Evolutionary conservation across 1,139 yeast genomes (phyloP).

Genomic region (Taphrina pruni): DNA sequence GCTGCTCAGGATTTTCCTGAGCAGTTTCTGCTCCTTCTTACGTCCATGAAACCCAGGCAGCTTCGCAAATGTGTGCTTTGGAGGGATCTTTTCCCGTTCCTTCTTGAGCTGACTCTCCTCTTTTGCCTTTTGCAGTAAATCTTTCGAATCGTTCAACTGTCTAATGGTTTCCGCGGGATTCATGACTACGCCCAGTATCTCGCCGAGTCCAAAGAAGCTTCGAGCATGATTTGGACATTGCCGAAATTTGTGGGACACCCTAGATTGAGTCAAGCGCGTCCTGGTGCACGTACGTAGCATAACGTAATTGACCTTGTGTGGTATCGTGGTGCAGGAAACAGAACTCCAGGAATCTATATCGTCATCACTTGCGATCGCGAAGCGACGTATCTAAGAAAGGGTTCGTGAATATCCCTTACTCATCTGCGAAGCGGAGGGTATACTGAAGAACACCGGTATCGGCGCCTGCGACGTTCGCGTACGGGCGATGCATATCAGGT

Average conservation of each 20-base stretch:
- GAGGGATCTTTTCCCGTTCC: conserved; percentile 26
- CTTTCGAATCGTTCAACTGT: conserved; percentile 36
- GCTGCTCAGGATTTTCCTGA: conserved; percentile 20
- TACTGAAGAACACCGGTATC: too few relatives aligned
- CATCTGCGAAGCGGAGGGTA: too few relatives aligned
- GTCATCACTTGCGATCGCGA: too few relatives aligned
- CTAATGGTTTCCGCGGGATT: conserved; percentile 39
- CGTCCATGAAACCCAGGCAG: conserved; percentile 40
- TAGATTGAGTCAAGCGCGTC: neutral
- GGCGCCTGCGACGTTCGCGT: too few relatives aligned
- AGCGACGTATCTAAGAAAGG: too few relatives aligned
- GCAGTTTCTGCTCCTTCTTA: conserved; percentile 21
- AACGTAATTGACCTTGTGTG: neutral
- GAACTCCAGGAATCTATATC: neutral
- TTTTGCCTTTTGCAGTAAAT: conserved; percentile 32
- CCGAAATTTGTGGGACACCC: neutral
- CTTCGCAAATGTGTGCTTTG: conserved; percentile 33
- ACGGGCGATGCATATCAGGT: neutral
- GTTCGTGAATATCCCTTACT: too few relatives aligned
- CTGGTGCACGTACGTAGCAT: conserved; percentile 6
- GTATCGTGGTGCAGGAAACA: neutral
- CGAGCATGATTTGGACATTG: conserved; percentile 24
- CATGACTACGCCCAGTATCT: conserved; percentile 32
- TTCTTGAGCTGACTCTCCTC: conserved; percentile 26
- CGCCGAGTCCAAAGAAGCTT: conserved; percentile 35